These are phyloP conservation scores for Dendrobium nobile DNA, from an alignment of 106 monocot genomes.

Conservation along the genomic window DNA sequence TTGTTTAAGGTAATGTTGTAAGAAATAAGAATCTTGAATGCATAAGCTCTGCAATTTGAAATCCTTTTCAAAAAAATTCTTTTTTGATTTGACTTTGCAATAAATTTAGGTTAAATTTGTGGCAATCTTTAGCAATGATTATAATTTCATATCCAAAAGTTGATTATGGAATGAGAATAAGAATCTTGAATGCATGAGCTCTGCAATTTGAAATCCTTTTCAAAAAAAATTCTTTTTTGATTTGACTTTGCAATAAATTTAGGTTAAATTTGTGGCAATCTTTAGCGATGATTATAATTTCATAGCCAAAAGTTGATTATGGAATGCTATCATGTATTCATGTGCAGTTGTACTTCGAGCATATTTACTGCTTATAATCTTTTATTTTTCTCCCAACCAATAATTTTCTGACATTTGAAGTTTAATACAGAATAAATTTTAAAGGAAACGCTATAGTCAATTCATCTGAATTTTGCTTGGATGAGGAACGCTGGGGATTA, in stretches of 20 bases:
- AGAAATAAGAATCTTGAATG: neutral
- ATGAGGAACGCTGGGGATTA: slow-evolving; percentile 69
- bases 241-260: too few species aligned
- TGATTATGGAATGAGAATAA: too few species aligned
- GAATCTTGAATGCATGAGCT: too few species aligned
- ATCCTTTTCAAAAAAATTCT: neutral
- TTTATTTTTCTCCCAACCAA: neutral
- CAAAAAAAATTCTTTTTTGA: too few species aligned
- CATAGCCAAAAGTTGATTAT: neutral
- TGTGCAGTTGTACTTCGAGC: neutral
- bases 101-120: neutral
- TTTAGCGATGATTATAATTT: too few species aligned
- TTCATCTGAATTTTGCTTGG: slow-evolving; percentile 50
- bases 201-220: too few species aligned
- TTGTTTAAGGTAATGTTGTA: slow-evolving; percentile 56
- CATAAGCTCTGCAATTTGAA: neutral
- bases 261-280: too few species aligned
- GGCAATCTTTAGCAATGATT: neutral
- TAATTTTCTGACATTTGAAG: neutral
- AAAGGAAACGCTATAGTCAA: slow-evolving; percentile 35
- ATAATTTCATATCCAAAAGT: too few species aligned
- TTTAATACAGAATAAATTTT: slow-evolving; percentile 60
- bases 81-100: neutral
- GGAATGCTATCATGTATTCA: neutral
- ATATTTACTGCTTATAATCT: neutral